These are phyloP conservation scores for Neonectria ditissima DNA, from an alignment of 2,329 filamentous ascomycete genomes.

Conservation along the genomic window DNA sequence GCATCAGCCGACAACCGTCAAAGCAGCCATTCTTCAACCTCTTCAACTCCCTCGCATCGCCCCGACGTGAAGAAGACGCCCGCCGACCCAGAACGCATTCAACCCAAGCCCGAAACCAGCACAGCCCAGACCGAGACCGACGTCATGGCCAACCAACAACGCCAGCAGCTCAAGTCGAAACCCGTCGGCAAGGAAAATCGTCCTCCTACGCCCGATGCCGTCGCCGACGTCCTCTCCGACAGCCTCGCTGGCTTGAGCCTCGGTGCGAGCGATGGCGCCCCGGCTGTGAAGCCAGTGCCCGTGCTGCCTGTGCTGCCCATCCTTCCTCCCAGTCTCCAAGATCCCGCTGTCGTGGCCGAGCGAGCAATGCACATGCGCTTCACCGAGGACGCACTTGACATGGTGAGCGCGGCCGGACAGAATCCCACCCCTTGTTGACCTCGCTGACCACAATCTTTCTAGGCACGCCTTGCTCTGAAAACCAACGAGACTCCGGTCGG, in stretches of 20 bases:
- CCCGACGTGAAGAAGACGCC: neutral
- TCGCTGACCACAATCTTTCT: constrained; percentile 29
- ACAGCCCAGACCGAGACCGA: constrained; percentile 7
- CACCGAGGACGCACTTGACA: constrained; percentile 87
- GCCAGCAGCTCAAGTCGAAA: constrained; percentile 1
- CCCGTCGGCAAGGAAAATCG: constrained; percentile 48
- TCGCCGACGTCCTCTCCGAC: constrained; percentile 33
- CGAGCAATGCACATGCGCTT: constrained; percentile 62
- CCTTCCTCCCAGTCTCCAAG: constrained; percentile 30
- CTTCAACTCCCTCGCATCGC: neutral
- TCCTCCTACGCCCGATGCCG: constrained; percentile 26
- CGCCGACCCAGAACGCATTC: neutral
- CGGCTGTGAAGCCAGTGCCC: constrained; percentile 9
- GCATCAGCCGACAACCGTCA: neutral
- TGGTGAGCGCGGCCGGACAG: constrained; percentile 67
- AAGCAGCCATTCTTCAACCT: neutral
- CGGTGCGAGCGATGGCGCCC: constrained; percentile 10
- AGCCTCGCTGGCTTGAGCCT: constrained; percentile 39
- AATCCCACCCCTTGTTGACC: neutral
- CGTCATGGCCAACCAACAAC: constrained; percentile 36
- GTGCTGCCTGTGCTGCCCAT: neutral
- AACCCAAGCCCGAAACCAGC: neutral
- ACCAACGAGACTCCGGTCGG: constrained; percentile 96
- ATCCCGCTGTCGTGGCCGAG: constrained; percentile 48
- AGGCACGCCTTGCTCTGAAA: constrained; percentile 87